A percentile compares a stretch with the other conserved stretches of the same genome.
Conservation (phyloP, 2,329 filamentous ascomycete species). For the Davidsoniella eucalypti region DNA sequence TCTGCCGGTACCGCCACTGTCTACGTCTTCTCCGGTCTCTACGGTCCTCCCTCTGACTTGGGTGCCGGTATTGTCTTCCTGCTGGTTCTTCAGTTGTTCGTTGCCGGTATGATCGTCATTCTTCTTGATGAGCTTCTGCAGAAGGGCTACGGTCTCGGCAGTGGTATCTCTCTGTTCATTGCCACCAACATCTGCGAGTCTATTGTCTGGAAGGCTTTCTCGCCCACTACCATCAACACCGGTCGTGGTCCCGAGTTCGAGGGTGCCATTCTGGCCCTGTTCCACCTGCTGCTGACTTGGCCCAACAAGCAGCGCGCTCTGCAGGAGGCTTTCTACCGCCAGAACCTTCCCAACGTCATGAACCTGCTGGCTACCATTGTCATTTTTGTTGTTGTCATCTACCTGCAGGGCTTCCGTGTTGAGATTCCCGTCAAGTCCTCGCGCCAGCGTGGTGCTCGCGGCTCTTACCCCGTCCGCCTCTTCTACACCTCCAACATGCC, state of each 20-base stretch:
- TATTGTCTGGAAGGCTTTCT: slow-evolving; percentile 99
- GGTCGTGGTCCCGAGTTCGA: slow-evolving; percentile 98
- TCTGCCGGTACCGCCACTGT: slow-evolving; percentile 96
- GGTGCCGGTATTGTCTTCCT: slow-evolving; percentile 97
- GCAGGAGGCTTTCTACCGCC: slow-evolving; percentile 96
- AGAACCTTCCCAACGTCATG: slow-evolving; percentile 99
- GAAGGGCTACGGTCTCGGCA: slow-evolving; percentile 97
- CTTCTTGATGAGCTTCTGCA: slow-evolving; percentile 97
- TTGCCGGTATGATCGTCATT: slow-evolving; percentile 96
- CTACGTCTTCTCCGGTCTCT: slow-evolving; percentile 95
- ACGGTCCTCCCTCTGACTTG: slow-evolving; percentile 89
- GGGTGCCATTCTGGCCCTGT: slow-evolving; percentile 91
- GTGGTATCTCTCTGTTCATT: slow-evolving; percentile 98
- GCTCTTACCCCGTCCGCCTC: slow-evolving; percentile 92
- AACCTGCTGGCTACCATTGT: slow-evolving; percentile 85
- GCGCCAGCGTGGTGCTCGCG: slow-evolving; percentile 95
- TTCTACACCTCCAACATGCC: slow-evolving; percentile 99
- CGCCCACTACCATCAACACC: slow-evolving; percentile 97
- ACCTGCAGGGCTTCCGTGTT: slow-evolving; percentile 97
- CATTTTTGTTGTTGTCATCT: slow-evolving; percentile 96
- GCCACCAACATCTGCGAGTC: slow-evolving; percentile 99
- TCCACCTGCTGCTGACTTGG: slow-evolving; percentile 97
- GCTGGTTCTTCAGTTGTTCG: slow-evolving; percentile 91
- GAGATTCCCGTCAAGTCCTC: slow-evolving; percentile 99
- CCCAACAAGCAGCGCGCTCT: slow-evolving; percentile 98